These are phyloP conservation scores for Xylariaceae sp. DNA, from an alignment of 2,329 filamentous ascomycete species.

Conservation along the genomic window DNA sequence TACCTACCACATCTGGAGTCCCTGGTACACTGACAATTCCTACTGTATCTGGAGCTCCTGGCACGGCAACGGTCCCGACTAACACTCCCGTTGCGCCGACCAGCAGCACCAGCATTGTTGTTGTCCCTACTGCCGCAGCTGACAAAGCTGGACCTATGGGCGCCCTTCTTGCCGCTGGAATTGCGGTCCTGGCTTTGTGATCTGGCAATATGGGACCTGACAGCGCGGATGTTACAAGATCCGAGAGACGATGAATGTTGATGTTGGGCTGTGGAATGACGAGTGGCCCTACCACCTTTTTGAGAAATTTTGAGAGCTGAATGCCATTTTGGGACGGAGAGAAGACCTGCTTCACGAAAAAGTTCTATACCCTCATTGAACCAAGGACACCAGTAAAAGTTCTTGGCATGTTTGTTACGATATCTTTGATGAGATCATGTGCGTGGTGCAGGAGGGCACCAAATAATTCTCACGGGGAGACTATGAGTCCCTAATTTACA, in stretches of 20 bases:
- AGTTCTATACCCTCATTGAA: constrained; percentile 23
- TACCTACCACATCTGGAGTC: not conserved
- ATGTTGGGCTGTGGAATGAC: not conserved
- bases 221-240: not conserved
- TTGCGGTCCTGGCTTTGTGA: constrained; percentile 35
- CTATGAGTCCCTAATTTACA: no score
- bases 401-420: constrained; percentile 14
- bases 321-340: constrained; percentile 12
- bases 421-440: constrained; percentile 16
- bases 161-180: constrained; percentile 34
- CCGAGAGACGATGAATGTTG: constrained; percentile 2
- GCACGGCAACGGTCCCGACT: constrained; percentile 12
- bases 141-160: constrained; percentile 31
- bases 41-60: not conserved
- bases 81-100: constrained; percentile 25
- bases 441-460: not conserved
- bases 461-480: no score
- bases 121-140: constrained; percentile 33
- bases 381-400: constrained; percentile 1
- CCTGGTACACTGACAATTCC: constrained; percentile 1
- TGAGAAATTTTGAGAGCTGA: constrained; percentile 6
- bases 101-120: constrained; percentile 18
- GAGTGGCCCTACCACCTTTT: constrained; percentile 1
- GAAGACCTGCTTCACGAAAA: constrained; percentile 8
- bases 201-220: not conserved